Evolutionary conservation across 306 rosid genomes (phyloP).

Genomic region (Lathyrus tuberosus): DNA sequence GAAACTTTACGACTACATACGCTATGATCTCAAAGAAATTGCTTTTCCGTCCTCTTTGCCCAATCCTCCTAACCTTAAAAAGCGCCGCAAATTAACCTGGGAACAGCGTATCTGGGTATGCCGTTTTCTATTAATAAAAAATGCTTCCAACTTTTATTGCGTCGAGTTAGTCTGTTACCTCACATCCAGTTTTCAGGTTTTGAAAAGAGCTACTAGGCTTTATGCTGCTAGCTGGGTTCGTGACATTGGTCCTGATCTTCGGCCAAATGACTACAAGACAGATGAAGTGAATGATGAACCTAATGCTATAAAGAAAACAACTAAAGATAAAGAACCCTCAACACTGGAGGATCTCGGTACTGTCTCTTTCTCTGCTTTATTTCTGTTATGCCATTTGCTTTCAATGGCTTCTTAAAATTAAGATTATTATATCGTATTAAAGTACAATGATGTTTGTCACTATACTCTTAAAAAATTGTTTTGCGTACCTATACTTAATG

Average conservation of each 20-base stretch:
- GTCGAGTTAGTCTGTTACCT: constrained; percentile 1
- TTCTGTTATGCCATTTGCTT: constrained; percentile 3
- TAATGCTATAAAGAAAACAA: constrained; percentile 45
- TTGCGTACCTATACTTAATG: constrained; percentile 6
- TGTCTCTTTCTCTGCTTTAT: constrained; percentile 24
- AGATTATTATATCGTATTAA: background rate
- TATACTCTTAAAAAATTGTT: background rate
- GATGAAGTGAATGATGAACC: constrained; percentile 50
- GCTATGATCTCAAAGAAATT: constrained; percentile 86
- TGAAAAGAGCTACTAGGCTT: constrained; percentile 82
- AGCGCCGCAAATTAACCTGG: constrained; percentile 75
- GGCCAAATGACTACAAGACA: constrained; percentile 81
- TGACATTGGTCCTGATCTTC: constrained; percentile 92
- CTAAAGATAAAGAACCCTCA: constrained; percentile 67
- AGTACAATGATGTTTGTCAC: constrained; percentile 12
- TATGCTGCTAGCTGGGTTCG: constrained; percentile 92
- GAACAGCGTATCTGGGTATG: constrained; percentile 63
- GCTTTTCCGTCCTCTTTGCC: constrained; percentile 91
- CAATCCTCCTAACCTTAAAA: constrained; percentile 74
- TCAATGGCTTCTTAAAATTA: constrained; percentile 9
- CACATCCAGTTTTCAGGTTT: constrained; percentile 52
- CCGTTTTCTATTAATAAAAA: background rate
- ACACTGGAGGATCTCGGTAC: constrained; percentile 89
- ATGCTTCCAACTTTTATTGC: background rate
- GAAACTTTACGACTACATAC: constrained; percentile 66